Evolutionary conservation across 768 basidiomycete genomes (phyloP).

Genomic region (Lactifluus pinguis): DNA sequence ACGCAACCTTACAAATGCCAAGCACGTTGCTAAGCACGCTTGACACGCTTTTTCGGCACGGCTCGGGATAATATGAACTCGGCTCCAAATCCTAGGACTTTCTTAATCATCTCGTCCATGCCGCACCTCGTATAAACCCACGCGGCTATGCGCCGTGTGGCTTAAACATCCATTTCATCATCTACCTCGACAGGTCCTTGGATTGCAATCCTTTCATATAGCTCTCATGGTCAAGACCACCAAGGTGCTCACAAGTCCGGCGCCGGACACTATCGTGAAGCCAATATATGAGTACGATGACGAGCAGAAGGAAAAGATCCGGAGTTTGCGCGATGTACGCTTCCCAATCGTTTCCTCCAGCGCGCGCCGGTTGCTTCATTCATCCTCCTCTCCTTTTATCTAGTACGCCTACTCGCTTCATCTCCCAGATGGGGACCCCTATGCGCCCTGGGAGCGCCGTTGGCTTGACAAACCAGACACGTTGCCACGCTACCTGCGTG

Average conservation of each 20-base stretch:
- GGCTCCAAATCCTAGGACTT: no score
- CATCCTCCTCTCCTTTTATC: background rate
- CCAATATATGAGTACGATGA: slow-evolving; percentile 55
- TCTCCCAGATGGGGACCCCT: slow-evolving; percentile 60
- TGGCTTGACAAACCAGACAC: slow-evolving; percentile 68
- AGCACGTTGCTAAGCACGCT: background rate
- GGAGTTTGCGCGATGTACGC: slow-evolving; percentile 52
- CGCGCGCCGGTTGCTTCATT: background rate
- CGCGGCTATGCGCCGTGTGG: background rate
- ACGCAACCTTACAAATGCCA: no score
- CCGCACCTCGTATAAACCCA: background rate
- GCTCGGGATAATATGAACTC: no score
- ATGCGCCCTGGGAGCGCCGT: slow-evolving; percentile 65
- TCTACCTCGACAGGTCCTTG: background rate
- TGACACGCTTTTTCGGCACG: background rate
- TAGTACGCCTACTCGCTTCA: slow-evolving; percentile 62
- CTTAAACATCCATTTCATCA: background rate
- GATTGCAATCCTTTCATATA: background rate
- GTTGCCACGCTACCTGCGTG: slow-evolving; percentile 70
- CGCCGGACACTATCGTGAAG: slow-evolving; percentile 39
- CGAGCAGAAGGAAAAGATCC: slow-evolving; percentile 51
- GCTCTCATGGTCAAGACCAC: slow-evolving; percentile 33
- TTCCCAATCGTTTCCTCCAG: background rate
- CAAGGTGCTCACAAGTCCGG: slow-evolving; percentile 47
- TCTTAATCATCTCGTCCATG: no score